Base-by-base conservation (phyloP, 805 yeast species). In the Schwanniomyces polymorphus region DNA sequence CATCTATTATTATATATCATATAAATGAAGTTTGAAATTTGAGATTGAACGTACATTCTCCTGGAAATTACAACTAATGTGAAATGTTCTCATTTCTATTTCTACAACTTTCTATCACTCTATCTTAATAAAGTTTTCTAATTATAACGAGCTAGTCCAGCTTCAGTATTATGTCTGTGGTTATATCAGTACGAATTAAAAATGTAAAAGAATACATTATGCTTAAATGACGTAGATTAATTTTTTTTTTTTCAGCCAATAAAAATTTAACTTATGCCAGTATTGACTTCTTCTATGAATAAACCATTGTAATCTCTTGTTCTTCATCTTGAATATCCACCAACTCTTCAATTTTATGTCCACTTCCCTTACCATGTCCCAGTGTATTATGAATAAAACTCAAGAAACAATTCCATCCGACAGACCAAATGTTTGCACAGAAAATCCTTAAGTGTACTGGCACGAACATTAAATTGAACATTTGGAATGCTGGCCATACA, bases 331-430 rank as follows among this genome's bases (percentile, higher is more conserved):
- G 74, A 28, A 70, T 60, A 48, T 71, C 75, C 37, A 70, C 68
- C 45, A 71, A 54, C 48, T 69, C 74, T 54, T 71, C 76, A 37
- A 72, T 49, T 29, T 51, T 47, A 42, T 59, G 55, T n/a, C 72
- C 72, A 42, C 68, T 63, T 9, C 68, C 70, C 49, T 67, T 65
- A 25, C 71, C 74, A 43, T 68, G 75, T 8, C 71, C 68, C 49
- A 60, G 57, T 12, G 73, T 68, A 41, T 82, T 74, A 53, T 87
- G 90, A 46, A 70, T 63, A 45, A 60, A 68, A 53, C 76, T 71
- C 59, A 72, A 67, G 56, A 62, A 72, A 38, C 71, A 65, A 51
- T 67, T 72, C 78, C 78, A 72, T 25, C 74, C 72, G 18, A 70
- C 60, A 7, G 75, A 68, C 68, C 73, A 70, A 9, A 70, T 37